Evolutionary conservation across 2,329 filamentous ascomycete species (phyloP), one percentile per base, ranked within the genome.

Genomic region (Epichloe festucae): DNA sequence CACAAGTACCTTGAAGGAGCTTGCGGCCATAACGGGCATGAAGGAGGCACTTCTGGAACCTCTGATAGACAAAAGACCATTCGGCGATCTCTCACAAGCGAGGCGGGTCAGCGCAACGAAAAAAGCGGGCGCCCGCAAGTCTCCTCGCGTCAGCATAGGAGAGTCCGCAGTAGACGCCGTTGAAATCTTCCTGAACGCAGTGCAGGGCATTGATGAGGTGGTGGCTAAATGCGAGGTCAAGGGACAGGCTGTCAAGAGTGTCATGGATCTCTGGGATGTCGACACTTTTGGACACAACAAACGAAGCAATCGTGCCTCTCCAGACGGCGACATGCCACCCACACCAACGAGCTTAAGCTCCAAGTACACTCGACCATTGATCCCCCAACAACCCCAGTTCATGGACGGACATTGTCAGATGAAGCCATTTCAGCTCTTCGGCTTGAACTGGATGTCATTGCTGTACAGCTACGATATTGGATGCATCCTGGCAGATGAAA

Each of bases 401-500:
- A 93, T 98, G 87, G 78, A 80, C 34, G 75, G 84, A 0, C 78
- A 86, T 51, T 78, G 91, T 52, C 73, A 78, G 40, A 82, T 98
- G 73, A 96, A 97, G 64, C 84, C 93, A 38, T 97, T 96, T 62
- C 93, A 98, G 64, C 71, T 97, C 19, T 89, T 95, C 34, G 93
- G 93, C 4, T 77, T 98, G 49, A 97, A 97, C 63, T 98, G 93
- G 93, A 78, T 98, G 62, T 82, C 84, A 51, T 70, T 97, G 45
- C 76, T 98, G 14, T 95, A 89, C 70, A 76, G 83, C 49, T 82
- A 87, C 53, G 76, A 82, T 31, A 78, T 94, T 49, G 91, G 88
- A 45, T 91, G 89, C 56, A 97, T 98, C 52, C 74, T 98, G 17
- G 93, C 93, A 2, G 93, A 98, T 64, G 93, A 98, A 64, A 98